phyloP scores from a whole-genome alignment of 306 rosid genomes.

The Cicer pinnatifidum region DNA sequence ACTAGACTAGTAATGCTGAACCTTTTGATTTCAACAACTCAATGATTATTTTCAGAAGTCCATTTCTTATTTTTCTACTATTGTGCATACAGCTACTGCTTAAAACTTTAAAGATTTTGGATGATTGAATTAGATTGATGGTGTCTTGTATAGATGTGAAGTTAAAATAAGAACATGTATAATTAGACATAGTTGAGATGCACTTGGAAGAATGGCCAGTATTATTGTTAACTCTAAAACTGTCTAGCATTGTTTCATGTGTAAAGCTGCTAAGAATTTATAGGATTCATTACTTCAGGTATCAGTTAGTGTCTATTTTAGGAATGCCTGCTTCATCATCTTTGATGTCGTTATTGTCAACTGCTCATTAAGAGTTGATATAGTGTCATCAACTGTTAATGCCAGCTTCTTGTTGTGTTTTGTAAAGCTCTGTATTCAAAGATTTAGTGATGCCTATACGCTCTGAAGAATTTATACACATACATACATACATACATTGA shows the following conservation, averaged over 20 bases:
- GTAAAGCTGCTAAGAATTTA: neutral
- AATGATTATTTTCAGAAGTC: constrained; percentile 21
- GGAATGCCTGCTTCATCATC: neutral
- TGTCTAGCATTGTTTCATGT: neutral
- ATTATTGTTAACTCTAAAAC: neutral
- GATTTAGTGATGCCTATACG: constrained; percentile 14
- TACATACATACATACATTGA: neutral
- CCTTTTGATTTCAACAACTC: constrained; percentile 12
- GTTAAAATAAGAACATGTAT: neutral
- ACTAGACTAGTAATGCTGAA: neutral
- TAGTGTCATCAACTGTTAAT: constrained; percentile 7
- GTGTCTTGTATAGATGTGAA: neutral
- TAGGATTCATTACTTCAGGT: neutral
- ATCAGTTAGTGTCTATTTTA: neutral
- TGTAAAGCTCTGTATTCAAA: constrained; percentile 2
- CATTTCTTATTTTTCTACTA: constrained; percentile 1
- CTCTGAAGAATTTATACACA: neutral
- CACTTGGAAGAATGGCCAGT: neutral
- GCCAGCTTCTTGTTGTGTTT: constrained; percentile 30
- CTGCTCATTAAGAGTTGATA: neutral
- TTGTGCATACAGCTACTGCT: neutral
- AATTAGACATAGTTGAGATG: neutral
- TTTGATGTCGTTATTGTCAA: neutral
- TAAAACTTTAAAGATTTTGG: neutral
- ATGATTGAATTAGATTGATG: neutral